Evolutionary conservation across 331 rosid genomes (phyloP).

Genomic region (Acacia pycnantha): DNA sequence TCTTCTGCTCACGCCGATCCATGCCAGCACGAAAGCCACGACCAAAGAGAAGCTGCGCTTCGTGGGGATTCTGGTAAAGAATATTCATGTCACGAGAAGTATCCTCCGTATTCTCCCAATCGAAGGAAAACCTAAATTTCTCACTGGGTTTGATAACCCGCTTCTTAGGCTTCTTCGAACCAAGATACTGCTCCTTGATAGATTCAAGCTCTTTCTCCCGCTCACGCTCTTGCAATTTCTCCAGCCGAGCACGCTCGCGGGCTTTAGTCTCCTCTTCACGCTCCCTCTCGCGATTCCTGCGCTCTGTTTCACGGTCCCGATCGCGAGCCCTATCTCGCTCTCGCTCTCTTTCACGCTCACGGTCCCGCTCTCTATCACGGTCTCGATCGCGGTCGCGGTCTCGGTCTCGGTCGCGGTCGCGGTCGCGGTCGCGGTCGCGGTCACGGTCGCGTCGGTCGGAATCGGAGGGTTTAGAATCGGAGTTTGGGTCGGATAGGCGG

Average conservation of each 20-base stretch:
- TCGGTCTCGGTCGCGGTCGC: constrained; percentile 36
- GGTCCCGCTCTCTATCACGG: constrained; percentile 31
- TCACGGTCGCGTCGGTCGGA: constrained; percentile 48
- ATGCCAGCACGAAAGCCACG: background rate
- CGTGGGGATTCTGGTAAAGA: constrained; percentile 30
- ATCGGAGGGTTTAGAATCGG: constrained; percentile 48
- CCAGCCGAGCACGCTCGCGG: background rate
- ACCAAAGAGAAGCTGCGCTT: constrained; percentile 23
- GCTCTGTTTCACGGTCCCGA: constrained; percentile 42
- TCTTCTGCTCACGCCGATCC: background rate
- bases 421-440: constrained; percentile 15
- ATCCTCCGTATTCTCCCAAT: background rate
- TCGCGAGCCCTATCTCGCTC: constrained; percentile 37
- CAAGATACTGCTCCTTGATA: background rate
- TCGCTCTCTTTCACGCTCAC: constrained; percentile 36
- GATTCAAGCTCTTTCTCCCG: background rate
- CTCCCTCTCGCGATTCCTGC: constrained; percentile 16
- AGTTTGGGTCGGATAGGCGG: constrained; percentile 31
- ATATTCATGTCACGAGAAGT: background rate
- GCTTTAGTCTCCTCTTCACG: background rate
- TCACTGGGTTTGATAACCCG: background rate
- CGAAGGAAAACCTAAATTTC: background rate
- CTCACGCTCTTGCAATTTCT: background rate
- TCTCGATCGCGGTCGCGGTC: constrained; percentile 47
- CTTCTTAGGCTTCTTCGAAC: background rate